A percentile compares a stretch with the other conserved stretches of the same genome.
Evolutionary conservation across 2,329 filamentous ascomycete species (phyloP).

Genomic region (Alternaria sp.): DNA sequence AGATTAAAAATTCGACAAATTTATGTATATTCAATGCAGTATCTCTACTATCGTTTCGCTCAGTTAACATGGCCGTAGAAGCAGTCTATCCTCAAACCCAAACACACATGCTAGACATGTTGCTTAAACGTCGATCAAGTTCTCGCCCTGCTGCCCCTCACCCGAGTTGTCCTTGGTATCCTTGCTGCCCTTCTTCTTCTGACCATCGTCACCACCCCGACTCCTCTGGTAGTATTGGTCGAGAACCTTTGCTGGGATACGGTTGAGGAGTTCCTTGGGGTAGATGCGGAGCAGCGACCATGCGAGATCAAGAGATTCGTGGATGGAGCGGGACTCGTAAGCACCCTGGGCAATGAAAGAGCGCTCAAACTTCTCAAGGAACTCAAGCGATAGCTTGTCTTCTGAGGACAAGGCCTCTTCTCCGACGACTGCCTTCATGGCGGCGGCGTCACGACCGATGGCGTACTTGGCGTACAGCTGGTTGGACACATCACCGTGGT

Average conservation of each 20-base stretch:
- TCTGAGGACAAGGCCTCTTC: slow-evolving; percentile 95
- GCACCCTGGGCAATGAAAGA: slow-evolving; percentile 91
- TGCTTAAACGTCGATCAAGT: slow-evolving; percentile 51
- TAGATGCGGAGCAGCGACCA: slow-evolving; percentile 97
- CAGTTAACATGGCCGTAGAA: slow-evolving; percentile 18
- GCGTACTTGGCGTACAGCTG: slow-evolving; percentile 99
- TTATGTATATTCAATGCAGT: slow-evolving; percentile 36
- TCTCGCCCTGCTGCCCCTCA: slow-evolving; percentile 48
- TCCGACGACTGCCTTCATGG: slow-evolving; percentile 99
- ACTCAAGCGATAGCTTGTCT: slow-evolving; percentile 97
- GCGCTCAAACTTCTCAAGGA: slow-evolving; percentile 97
- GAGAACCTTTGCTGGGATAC: slow-evolving; percentile 65
- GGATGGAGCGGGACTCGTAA: slow-evolving; percentile 91
- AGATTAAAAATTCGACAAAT: slow-evolving; percentile 12
- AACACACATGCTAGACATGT: slow-evolving; percentile 12
- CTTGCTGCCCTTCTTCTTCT: slow-evolving; percentile 50
- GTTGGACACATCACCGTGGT: slow-evolving; percentile 98
- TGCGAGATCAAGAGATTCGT: slow-evolving; percentile 91
- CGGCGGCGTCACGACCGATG: slow-evolving; percentile 95
- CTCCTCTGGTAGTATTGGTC: slow-evolving; percentile 61
- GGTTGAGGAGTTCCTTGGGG: slow-evolving; percentile 97
- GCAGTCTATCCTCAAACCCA: slow-evolving; percentile 13
- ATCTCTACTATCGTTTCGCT: slow-evolving; percentile 27
- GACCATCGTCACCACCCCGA: slow-evolving; percentile 47
- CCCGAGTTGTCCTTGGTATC: slow-evolving; percentile 57